Evolutionary conservation across 2,329 filamentous ascomycete species (phyloP).

Genomic region (Fusarium dimerum): DNA sequence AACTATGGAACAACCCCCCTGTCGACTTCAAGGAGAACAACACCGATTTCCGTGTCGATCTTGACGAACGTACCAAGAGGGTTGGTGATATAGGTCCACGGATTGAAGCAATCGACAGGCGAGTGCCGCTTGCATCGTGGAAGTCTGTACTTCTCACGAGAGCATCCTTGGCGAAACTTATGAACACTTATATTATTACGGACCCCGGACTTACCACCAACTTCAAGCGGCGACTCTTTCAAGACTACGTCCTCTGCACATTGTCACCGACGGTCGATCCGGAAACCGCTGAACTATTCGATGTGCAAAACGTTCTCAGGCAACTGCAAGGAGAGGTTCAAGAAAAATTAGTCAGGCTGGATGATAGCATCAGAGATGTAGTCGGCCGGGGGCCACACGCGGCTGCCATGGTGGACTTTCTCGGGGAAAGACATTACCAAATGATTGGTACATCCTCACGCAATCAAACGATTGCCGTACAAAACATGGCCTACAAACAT

Average conservation of each 20-base stretch:
- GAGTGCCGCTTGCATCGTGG: background rate
- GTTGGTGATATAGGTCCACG: background rate
- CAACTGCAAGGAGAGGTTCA: background rate
- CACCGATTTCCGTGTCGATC: too few species aligned
- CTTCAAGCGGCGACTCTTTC: background rate
- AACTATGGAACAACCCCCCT: background rate
- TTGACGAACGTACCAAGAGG: background rate
- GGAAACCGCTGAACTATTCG: background rate
- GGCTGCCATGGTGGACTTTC: too few species aligned
- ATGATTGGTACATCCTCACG: background rate
- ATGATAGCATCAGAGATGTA: too few species aligned
- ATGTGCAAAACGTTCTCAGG: background rate
- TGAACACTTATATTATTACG: background rate
- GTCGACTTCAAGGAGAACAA: too few species aligned
- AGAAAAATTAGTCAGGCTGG: background rate
- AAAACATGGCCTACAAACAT: background rate
- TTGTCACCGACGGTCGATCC: background rate
- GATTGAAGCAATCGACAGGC: background rate
- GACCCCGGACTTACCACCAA: background rate
- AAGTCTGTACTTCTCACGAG: background rate
- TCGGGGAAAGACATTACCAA: too few species aligned
- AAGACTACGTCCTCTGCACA: background rate
- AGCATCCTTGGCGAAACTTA: background rate
- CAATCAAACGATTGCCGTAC: constrained; percentile 4
- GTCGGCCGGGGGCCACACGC: too few species aligned